Conservation (phyloP, 768 basidiomycete species). For the Rhodotorula diobovata region DNA sequence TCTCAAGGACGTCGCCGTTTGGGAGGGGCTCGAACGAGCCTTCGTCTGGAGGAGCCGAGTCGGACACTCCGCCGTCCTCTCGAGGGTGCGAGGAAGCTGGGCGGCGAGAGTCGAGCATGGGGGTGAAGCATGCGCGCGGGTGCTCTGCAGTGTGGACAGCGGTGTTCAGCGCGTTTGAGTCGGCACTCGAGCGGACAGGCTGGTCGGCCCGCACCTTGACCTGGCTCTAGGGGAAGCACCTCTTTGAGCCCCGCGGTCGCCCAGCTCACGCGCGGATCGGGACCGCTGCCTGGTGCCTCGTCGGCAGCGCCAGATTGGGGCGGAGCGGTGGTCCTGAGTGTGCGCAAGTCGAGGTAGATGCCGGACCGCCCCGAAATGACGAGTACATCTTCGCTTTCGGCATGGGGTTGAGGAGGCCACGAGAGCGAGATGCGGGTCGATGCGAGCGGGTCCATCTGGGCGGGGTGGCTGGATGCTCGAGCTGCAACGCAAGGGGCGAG, state of each 20-base stretch:
- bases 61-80: not conserved
- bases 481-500: no score
- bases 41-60: constrained; percentile 8
- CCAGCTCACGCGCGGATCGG: constrained; percentile 12
- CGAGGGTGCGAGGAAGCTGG: not conserved
- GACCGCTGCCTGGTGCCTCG: no score
- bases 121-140: constrained; percentile 17
- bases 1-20: constrained; percentile 33
- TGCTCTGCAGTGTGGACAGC: not conserved
- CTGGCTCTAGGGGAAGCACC: not conserved
- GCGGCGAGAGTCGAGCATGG: constrained; percentile 31
- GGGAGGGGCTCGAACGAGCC: constrained; percentile 23
- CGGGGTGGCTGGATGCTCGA: no score
- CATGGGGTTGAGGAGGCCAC: constrained; percentile 20
- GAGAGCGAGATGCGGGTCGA: constrained; percentile 28
- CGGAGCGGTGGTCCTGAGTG: not conserved
- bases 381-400: constrained; percentile 12
- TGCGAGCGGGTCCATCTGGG: constrained; percentile 7
- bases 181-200: not conserved
- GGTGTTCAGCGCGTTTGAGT: not conserved
- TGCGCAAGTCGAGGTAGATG: constrained; percentile 35
- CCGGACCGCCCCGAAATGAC: constrained; percentile 17
- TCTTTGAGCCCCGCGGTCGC: constrained; percentile 33
- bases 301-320: not conserved
- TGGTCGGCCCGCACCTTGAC: constrained; percentile 20